Percentiles rank a stretch among this genome's conserved stretches.
Evolutionary conservation across 805 yeast genomes (phyloP).

Genomic region (Candida incommunis): DNA sequence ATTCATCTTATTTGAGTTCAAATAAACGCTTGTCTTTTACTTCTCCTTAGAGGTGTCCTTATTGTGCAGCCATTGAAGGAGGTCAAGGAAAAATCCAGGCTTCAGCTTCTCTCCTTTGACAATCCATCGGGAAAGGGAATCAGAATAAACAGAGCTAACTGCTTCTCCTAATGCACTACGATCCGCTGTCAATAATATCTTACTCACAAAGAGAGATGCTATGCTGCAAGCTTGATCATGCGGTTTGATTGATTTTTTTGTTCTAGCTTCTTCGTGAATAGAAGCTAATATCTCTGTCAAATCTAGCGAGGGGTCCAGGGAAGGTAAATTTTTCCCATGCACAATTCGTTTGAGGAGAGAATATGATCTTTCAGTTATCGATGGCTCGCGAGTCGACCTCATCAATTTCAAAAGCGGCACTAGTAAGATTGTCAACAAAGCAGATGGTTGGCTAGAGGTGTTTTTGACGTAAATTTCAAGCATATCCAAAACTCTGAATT

Average conservation of each 20-base stretch:
- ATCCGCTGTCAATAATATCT: constrained; percentile 29
- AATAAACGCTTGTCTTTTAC: too few relatives aligned
- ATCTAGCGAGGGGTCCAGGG: constrained; percentile 11
- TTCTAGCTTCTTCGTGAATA: neutral
- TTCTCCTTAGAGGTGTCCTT: constrained; percentile 11
- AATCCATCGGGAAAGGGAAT: constrained; percentile 50
- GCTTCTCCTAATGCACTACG: constrained; percentile 20
- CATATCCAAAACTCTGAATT: constrained; percentile 64
- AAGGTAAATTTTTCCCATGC: constrained; percentile 7
- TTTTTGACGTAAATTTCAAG: constrained; percentile 45
- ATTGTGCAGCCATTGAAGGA: constrained; percentile 65
- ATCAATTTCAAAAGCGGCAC: constrained; percentile 48
- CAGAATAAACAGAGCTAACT: constrained; percentile 42
- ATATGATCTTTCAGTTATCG: constrained; percentile 61
- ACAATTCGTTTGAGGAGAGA: constrained; percentile 40
- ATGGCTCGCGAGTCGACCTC: constrained; percentile 51
- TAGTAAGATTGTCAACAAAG: constrained; percentile 30
- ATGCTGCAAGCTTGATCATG: constrained; percentile 47
- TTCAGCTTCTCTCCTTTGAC: constrained; percentile 30
- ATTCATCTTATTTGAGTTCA: too few relatives aligned
- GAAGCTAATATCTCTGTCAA: neutral
- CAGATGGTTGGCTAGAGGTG: constrained; percentile 22
- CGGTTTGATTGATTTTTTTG: constrained; percentile 30
- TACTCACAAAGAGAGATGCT: constrained; percentile 50
- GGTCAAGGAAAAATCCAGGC: constrained; percentile 53